Percentiles rank a stretch among this genome's conserved stretches.
These are phyloP conservation scores for Xylaria sp. DNA, from an alignment of 2,329 filamentous ascomycete genomes.

Conservation along the genomic window DNA sequence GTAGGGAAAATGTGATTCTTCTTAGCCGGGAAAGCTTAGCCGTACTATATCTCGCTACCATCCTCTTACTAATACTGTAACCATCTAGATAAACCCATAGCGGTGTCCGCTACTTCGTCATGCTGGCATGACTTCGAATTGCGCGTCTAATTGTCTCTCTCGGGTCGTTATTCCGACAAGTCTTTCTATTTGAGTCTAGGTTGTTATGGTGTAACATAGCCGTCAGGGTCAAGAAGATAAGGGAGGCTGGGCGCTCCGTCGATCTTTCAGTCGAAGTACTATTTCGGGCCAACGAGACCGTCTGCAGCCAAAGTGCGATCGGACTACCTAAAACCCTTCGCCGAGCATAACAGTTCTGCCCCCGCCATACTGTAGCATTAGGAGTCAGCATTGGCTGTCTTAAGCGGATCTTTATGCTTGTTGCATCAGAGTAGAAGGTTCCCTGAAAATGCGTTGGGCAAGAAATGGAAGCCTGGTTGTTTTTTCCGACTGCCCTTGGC, in stretches of 20 bases:
- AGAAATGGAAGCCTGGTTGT: background rate
- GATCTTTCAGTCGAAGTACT: background rate
- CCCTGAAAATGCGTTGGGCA: background rate
- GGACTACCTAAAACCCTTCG: constrained; percentile 59
- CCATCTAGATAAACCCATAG: background rate
- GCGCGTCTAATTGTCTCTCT: background rate
- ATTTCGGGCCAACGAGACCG: background rate
- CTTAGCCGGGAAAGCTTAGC: background rate
- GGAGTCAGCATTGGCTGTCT: constrained; percentile 6
- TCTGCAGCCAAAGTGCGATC: background rate
- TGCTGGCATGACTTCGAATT: background rate
- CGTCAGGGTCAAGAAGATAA: background rate
- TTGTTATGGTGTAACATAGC: background rate
- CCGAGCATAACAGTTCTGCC: constrained; percentile 71
- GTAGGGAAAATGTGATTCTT: too few species aligned
- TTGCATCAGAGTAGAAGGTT: background rate
- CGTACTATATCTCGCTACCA: background rate
- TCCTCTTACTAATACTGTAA: background rate
- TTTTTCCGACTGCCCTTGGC: background rate
- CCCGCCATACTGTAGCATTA: constrained; percentile 66
- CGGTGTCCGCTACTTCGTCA: background rate
- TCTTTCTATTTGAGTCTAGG: background rate
- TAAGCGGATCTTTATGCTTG: background rate
- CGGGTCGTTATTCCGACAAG: background rate
- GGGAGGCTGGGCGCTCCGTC: background rate